Conservation (phyloP, 2,329 filamentous ascomycete genomes). For the Lecanicillium sp. region DNA sequence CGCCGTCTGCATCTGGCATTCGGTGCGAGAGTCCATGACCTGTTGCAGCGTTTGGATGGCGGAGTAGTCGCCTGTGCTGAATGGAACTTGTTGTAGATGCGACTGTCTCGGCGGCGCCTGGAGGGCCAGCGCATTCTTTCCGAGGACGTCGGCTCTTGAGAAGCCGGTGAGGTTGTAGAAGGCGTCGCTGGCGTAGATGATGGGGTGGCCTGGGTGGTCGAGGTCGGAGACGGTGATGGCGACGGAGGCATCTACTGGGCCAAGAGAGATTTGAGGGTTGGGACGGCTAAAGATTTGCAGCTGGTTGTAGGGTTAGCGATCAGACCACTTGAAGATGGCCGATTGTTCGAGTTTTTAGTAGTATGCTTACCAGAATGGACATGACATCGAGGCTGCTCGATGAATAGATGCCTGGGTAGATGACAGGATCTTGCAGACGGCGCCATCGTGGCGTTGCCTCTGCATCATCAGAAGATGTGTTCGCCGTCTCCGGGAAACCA, state of each 20-base stretch:
- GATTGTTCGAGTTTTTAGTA: not conserved
- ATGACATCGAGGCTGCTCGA: constrained; percentile 49
- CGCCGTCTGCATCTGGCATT: constrained; percentile 49
- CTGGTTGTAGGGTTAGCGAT: constrained; percentile 20
- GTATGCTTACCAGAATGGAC: constrained; percentile 40
- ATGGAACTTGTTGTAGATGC: constrained; percentile 25
- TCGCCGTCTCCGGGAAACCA: constrained; percentile 10
- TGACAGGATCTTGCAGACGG: constrained; percentile 34
- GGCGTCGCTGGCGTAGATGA: constrained; percentile 77
- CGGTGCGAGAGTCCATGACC: constrained; percentile 34
- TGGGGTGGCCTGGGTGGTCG: constrained; percentile 63
- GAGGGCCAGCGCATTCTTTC: constrained; percentile 77
- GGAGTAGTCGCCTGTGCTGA: constrained; percentile 18
- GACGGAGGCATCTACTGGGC: constrained; percentile 76
- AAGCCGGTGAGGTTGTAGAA: constrained; percentile 79
- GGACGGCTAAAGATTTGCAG: constrained; percentile 60
- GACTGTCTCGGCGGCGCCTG: constrained; percentile 48
- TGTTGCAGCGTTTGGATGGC: constrained; percentile 48
- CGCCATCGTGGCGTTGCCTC: constrained; percentile 14
- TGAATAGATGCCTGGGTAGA: constrained; percentile 49
- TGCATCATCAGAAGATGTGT: not conserved
- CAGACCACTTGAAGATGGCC: not conserved
- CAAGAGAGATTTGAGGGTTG: constrained; percentile 70
- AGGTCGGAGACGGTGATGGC: constrained; percentile 79
- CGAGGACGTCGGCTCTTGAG: constrained; percentile 62